phyloP scores from a whole-genome alignment of 345 rosid genomes.

The Excoecaria agallocha region DNA sequence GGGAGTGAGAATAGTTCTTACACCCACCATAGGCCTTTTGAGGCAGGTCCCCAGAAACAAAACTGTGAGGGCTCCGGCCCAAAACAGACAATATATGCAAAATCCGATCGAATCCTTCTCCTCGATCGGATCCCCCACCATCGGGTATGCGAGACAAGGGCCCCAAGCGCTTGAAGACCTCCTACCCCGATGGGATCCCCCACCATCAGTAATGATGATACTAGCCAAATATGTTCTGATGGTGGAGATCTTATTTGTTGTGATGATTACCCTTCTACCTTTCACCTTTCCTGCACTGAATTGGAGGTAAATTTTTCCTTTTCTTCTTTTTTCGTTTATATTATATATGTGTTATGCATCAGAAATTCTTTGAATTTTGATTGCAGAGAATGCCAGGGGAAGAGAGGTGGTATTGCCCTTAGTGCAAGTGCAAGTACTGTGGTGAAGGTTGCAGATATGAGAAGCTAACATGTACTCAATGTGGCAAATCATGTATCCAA shows the following conservation, averaged over 20 bases:
- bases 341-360: not conserved
- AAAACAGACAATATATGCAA: too few species aligned
- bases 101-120: too few species aligned
- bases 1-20: too few species aligned
- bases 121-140: too few species aligned
- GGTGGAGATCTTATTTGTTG: slow-evolving; percentile 36
- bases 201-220: slow-evolving; percentile 31
- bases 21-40: too few species aligned
- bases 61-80: too few species aligned
- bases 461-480: slow-evolving; percentile 14
- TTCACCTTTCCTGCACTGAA: slow-evolving; percentile 18
- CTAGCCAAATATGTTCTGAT: slow-evolving; percentile 33
- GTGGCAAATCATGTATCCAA: slow-evolving; percentile 24
- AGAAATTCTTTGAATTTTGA: not conserved
- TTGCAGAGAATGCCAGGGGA: slow-evolving; percentile 21
- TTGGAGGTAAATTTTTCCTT: slow-evolving; percentile 21
- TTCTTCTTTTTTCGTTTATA: too few species aligned
- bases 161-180: too few species aligned
- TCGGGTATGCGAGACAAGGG: too few species aligned
- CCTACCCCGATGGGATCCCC: too few species aligned
- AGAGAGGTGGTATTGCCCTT: slow-evolving; percentile 26
- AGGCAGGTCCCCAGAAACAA: too few species aligned
- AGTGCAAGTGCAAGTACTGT: slow-evolving; percentile 29
- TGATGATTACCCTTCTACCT: slow-evolving; percentile 29
- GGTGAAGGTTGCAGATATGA: not conserved